A percentile compares a stretch with the other conserved stretches of the same genome.
These are phyloP conservation scores for Penicillium fimorum DNA, from an alignment of 495 filamentous ascomycete genomes.

Conservation along the genomic window DNA sequence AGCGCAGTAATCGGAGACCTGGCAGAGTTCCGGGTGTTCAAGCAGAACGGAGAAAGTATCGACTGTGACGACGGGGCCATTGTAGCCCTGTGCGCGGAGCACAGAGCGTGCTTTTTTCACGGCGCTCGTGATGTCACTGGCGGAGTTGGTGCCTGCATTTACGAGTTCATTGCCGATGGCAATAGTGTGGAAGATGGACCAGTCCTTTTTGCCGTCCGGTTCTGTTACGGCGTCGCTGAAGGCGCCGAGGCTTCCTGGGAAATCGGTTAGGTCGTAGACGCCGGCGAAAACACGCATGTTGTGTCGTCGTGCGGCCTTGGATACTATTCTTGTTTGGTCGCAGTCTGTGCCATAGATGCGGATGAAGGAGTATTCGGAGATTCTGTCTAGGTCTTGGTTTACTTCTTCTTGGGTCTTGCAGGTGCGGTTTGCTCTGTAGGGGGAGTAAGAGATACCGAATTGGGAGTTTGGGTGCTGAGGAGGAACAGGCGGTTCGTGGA, in stretches of 20 bases:
- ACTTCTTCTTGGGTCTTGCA: constrained; percentile 69
- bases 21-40: constrained; percentile 66
- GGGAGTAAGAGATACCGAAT: constrained; percentile 69
- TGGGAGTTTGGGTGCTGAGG: constrained; percentile 9
- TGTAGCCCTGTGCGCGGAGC: constrained; percentile 63
- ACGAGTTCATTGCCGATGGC: constrained; percentile 80
- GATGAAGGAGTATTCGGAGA: constrained; percentile 55
- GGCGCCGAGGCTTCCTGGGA: constrained; percentile 50
- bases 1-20: constrained; percentile 72
- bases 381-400: constrained; percentile 57
- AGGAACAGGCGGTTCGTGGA: constrained; percentile 3
- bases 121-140: constrained; percentile 51
- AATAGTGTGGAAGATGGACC: constrained; percentile 66
- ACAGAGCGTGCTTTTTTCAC: constrained; percentile 53
- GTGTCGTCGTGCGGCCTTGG: constrained; percentile 55
- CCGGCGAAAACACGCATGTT: constrained; percentile 71
- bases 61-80: constrained; percentile 72
- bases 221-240: constrained; percentile 54
- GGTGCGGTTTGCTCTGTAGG: constrained; percentile 62
- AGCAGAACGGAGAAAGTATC: constrained; percentile 72
- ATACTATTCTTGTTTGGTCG: constrained; percentile 61
- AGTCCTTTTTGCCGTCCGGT: constrained; percentile 42
- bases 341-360: constrained; percentile 84
- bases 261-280: constrained; percentile 61
- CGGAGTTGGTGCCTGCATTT: constrained; percentile 56